phyloP scores from a whole-genome alignment of 2,329 filamentous ascomycete genomes.

The Arthrobotrys entomopaga region DNA sequence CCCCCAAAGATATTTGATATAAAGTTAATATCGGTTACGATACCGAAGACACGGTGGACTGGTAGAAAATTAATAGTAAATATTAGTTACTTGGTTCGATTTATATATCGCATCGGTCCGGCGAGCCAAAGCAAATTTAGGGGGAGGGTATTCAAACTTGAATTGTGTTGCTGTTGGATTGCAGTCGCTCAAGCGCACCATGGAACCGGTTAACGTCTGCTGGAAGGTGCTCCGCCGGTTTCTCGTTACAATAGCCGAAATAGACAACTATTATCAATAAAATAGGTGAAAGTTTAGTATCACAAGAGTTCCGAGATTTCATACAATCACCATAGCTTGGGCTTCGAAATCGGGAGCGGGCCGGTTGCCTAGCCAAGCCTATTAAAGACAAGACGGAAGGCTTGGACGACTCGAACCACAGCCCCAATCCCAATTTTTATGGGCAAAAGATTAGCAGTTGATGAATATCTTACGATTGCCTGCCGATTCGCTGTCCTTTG shows the following conservation, averaged over 20 bases:
- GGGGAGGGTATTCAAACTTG: constrained; percentile 33
- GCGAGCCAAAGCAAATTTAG: neutral
- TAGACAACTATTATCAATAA: constrained; percentile 28
- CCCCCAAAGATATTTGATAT: too few relatives aligned
- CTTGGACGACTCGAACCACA: neutral
- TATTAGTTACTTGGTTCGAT: neutral
- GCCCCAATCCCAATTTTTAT: neutral
- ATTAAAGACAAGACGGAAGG: neutral
- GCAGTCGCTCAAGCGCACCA: constrained; percentile 30
- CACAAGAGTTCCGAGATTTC: neutral
- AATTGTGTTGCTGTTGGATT: constrained; percentile 20
- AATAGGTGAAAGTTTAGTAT: neutral
- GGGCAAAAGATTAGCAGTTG: too few relatives aligned
- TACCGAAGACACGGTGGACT: neutral
- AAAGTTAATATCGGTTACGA: too few relatives aligned
- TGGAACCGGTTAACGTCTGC: constrained; percentile 27
- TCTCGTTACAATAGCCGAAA: constrained; percentile 40
- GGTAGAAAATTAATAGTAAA: constrained; percentile 9
- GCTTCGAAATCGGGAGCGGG: too few relatives aligned
- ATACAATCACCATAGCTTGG: too few relatives aligned
- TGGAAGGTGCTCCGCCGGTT: constrained; percentile 36
- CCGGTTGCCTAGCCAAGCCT: too few relatives aligned
- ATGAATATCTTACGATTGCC: constrained; percentile 4
- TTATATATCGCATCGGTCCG: neutral
- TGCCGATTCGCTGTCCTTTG: constrained; percentile 11